A percentile compares a stretch with the other conserved stretches of the same genome.
These are phyloP conservation scores for Pyrenochaeta sp. DNA, from an alignment of 2,329 filamentous ascomycete species.

Conservation along the genomic window DNA sequence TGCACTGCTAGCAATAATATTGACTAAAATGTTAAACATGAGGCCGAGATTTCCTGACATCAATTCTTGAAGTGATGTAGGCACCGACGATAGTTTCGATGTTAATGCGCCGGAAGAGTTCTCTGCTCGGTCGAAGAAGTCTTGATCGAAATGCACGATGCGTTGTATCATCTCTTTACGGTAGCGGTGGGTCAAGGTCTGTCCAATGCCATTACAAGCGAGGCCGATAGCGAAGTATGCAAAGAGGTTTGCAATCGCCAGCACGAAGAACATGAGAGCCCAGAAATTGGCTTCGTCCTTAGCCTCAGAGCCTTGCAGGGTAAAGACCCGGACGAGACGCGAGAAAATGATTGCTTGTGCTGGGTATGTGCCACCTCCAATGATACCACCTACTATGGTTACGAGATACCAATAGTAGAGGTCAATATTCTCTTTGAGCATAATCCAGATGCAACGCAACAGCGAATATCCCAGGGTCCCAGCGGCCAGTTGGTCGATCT, in stretches of 20 bases:
- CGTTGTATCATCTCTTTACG: conserved; percentile 15
- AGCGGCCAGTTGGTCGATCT: conserved; percentile 14
- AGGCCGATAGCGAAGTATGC: conserved; percentile 62
- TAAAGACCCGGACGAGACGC: conserved; percentile 22
- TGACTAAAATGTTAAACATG: not conserved
- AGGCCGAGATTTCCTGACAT: not conserved
- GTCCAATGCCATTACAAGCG: conserved; percentile 67
- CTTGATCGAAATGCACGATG: too few species aligned
- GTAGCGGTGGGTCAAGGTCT: conserved; percentile 11
- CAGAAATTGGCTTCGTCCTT: conserved; percentile 23
- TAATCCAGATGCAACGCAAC: conserved; percentile 16
- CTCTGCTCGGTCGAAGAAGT: conserved; percentile 76
- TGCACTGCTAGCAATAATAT: not conserved
- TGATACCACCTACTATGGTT: conserved; percentile 1
- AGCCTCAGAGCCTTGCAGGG: conserved; percentile 16
- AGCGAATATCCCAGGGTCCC: conserved; percentile 16
- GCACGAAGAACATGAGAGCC: conserved; percentile 33
- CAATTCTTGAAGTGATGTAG: not conserved
- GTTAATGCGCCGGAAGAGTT: conserved; percentile 75
- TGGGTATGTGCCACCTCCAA: conserved; percentile 6
- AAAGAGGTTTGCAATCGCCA: conserved; percentile 23
- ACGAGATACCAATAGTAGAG: conserved; percentile 6
- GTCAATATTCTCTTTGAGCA: conserved; percentile 17
- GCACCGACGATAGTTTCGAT: not conserved
- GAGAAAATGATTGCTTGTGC: conserved; percentile 26